Conservation (phyloP, 192 early-diverging fungal species). For the Chytriomyces sp. region DNA sequence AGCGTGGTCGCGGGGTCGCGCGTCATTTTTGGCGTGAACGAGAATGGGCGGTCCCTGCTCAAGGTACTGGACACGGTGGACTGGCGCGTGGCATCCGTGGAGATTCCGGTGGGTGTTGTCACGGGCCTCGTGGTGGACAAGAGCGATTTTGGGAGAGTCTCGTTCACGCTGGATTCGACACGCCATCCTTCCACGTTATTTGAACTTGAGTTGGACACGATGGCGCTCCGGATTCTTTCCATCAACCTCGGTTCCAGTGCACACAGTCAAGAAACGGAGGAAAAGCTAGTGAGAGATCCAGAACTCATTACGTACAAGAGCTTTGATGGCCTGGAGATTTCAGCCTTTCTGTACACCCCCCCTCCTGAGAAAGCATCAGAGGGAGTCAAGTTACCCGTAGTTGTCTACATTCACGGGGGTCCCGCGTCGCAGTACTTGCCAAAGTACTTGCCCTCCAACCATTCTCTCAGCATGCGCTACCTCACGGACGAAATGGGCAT, state of each 20-base stretch:
- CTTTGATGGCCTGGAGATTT: conserved; percentile 5
- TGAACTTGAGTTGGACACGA: background rate
- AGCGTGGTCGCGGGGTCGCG: background rate
- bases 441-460: background rate
- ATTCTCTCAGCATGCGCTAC: conserved; percentile 10
- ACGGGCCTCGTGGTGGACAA: background rate
- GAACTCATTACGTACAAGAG: conserved; percentile 1
- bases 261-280: no score
- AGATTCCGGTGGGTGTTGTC: background rate
- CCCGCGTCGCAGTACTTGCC: conserved; percentile 5
- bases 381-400: background rate
- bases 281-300: no score
- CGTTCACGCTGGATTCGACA: background rate
- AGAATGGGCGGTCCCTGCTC: background rate
- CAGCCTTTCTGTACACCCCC: conserved; percentile 2
- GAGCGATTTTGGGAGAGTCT: background rate
- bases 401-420: conserved; percentile 12
- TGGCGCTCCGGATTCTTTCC: background rate
- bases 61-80: background rate
- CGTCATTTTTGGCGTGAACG: background rate
- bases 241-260: background rate
- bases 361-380: background rate
- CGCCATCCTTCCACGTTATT: background rate
- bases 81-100: background rate
- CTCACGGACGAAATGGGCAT: conserved; percentile 18